These are phyloP conservation scores for Boletus edulis DNA, from an alignment of 768 basidiomycete species.

Conservation along the genomic window DNA sequence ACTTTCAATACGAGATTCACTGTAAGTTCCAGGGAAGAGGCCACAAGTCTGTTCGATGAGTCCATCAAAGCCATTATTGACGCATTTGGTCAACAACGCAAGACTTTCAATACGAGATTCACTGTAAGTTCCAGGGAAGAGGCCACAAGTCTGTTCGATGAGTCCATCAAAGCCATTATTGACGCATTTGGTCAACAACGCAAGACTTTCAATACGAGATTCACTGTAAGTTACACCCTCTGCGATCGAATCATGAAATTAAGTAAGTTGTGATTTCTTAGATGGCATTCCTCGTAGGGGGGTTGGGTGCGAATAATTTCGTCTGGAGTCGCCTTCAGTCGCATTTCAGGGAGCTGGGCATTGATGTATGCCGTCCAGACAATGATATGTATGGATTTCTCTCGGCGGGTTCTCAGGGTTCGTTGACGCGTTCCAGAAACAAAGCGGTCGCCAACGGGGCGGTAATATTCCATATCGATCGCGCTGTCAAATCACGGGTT, in stretches of 20 bases:
- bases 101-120: not conserved
- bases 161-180: slow-evolving; percentile 10
- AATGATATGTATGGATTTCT: slow-evolving; percentile 3
- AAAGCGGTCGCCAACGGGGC: slow-evolving; percentile 11
- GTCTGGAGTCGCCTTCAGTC: slow-evolving; percentile 6
- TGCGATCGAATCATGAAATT: not conserved
- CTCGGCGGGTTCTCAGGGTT: not conserved
- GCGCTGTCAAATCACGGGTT: not conserved
- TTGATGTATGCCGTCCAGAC: slow-evolving; percentile 5
- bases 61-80: slow-evolving; percentile 11
- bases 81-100: slow-evolving; percentile 11
- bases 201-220: not conserved
- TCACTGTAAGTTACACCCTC: slow-evolving; percentile 1
- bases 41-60: slow-evolving; percentile 2
- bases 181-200: slow-evolving; percentile 11
- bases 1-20: not conserved
- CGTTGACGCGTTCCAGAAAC: slow-evolving; percentile 1
- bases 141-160: slow-evolving; percentile 3
- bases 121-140: slow-evolving; percentile 11
- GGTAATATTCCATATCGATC: slow-evolving; percentile 2
- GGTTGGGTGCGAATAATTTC: slow-evolving; percentile 3
- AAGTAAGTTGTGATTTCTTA: not conserved
- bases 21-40: slow-evolving; percentile 11
- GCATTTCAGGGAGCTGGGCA: not conserved
- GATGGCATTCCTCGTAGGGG: slow-evolving; percentile 14